Evolutionary conservation across 108 stramenopile species (phyloP).

Genomic region (Nannochloropsis oceanica): DNA sequence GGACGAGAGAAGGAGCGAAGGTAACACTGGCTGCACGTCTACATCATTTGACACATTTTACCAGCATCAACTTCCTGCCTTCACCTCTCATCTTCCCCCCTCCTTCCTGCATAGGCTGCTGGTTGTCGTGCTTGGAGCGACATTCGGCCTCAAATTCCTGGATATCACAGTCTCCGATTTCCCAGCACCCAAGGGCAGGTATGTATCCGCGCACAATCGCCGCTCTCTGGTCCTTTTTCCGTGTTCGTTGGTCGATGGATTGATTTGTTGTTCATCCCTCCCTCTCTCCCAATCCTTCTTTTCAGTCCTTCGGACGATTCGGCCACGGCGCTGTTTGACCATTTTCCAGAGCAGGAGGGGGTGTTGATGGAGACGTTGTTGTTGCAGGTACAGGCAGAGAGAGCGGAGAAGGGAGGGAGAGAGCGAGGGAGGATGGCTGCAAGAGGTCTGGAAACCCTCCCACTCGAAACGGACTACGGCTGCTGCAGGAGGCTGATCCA

Average conservation of each 20-base stretch:
- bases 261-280: not conserved
- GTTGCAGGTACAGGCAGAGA: not conserved
- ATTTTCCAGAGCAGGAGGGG: not conserved
- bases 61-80: not conserved
- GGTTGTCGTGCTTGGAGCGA: not conserved
- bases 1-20: too few species aligned
- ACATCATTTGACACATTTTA: not conserved
- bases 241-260: too few species aligned
- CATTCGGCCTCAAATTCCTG: not conserved
- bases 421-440: too few species aligned
- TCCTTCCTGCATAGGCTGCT: not conserved
- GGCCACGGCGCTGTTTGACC: not conserved
- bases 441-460: too few species aligned
- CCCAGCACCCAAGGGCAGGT: not conserved
- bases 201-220: too few species aligned
- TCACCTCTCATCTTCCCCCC: not conserved
- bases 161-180: not conserved
- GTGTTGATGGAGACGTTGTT: not conserved
- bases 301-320: not conserved
- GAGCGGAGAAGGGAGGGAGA: not conserved
- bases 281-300: not conserved
- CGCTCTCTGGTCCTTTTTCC: too few species aligned
- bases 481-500: not conserved
- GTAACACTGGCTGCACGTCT: too few species aligned
- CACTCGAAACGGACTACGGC: too few species aligned